Conservation (phyloP, 2,329 filamentous ascomycete species). For the Sclerotinia borealis region DNA sequence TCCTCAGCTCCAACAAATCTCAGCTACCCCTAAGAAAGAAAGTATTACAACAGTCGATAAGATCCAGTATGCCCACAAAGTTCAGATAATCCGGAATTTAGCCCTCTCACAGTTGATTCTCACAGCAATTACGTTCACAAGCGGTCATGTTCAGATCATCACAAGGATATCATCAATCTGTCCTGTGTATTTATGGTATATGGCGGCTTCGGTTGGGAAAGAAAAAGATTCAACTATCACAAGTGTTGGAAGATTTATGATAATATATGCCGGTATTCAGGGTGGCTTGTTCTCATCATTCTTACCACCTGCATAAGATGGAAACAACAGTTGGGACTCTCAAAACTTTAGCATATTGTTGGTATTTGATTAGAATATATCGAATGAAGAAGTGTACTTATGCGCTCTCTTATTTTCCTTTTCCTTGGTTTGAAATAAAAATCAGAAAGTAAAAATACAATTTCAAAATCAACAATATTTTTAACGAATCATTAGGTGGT, state of each 20-base stretch:
- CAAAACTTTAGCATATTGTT: not conserved
- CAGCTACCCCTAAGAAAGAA: not conserved
- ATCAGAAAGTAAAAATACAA: too few relatives aligned
- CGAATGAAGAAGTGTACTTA: not conserved
- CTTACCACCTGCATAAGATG: conserved; percentile 71
- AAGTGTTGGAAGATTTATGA: conserved; percentile 48
- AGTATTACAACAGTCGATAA: not conserved
- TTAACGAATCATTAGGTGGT: too few relatives aligned
- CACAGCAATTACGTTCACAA: conserved; percentile 64
- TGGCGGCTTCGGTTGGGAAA: conserved; percentile 43
- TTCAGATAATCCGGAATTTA: conserved; percentile 38
- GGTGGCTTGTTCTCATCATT: conserved; percentile 82
- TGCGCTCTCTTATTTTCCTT: not conserved
- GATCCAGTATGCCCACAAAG: not conserved
- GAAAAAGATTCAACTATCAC: conserved; percentile 8
- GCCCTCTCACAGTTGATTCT: conserved; percentile 69
- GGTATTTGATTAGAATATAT: not conserved
- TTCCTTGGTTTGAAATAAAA: too few relatives aligned
- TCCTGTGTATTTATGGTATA: conserved; percentile 81
- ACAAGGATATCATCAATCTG: conserved; percentile 84
- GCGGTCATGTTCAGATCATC: conserved; percentile 91
- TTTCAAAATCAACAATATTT: too few relatives aligned
- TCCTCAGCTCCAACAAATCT: not conserved
- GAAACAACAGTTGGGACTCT: not conserved
- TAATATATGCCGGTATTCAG: conserved; percentile 79